A percentile compares a stretch with the other conserved stretches of the same genome.
These are phyloP conservation scores for Fusarium denticulatum DNA, from an alignment of 2,329 filamentous ascomycete species.

Conservation along the genomic window DNA sequence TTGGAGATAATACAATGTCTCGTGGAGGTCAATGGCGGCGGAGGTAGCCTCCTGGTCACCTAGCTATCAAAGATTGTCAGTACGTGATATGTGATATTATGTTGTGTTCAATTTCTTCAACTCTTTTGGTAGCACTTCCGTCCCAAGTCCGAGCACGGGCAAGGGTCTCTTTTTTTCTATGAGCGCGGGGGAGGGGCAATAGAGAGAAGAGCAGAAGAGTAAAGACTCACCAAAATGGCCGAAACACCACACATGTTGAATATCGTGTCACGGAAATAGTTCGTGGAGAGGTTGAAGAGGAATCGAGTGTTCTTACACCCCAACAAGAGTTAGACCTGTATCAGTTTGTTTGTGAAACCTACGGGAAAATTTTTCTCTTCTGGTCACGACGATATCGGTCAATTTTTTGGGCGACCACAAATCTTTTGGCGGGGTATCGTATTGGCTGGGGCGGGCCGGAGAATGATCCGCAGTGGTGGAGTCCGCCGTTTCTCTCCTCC, in stretches of 20 bases:
- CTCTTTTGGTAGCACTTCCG: slow-evolving; percentile 22
- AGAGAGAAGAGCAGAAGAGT: slow-evolving; percentile 2
- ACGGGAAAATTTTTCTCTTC: slow-evolving; percentile 19
- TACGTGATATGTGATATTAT: background rate
- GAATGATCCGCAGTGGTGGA: slow-evolving; percentile 23
- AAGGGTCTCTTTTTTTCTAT: slow-evolving; percentile 15
- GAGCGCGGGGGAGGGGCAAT: slow-evolving; percentile 31
- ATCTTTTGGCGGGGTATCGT: slow-evolving; percentile 25
- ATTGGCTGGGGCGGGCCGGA: slow-evolving; percentile 26
- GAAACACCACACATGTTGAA: slow-evolving; percentile 37
- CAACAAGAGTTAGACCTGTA: slow-evolving; percentile 12
- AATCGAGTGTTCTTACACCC: slow-evolving; percentile 15
- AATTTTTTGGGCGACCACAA: slow-evolving; percentile 30
- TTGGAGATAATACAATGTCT: slow-evolving; percentile 76
- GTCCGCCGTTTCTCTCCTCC: background rate
- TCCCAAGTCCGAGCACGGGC: slow-evolving; percentile 26
- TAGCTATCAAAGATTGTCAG: slow-evolving; percentile 38
- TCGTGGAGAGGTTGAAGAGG: slow-evolving; percentile 1
- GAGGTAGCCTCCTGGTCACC: slow-evolving; percentile 48
- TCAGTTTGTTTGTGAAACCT: slow-evolving; percentile 23
- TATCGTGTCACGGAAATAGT: slow-evolving; percentile 10
- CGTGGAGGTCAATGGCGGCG: slow-evolving; percentile 74
- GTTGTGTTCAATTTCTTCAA: background rate
- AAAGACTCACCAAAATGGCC: slow-evolving; percentile 31
- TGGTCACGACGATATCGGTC: slow-evolving; percentile 30